Base-by-base conservation (phyloP, 371 early-diverging fungal genomes). In the Apophysomyces variabilis region DNA sequence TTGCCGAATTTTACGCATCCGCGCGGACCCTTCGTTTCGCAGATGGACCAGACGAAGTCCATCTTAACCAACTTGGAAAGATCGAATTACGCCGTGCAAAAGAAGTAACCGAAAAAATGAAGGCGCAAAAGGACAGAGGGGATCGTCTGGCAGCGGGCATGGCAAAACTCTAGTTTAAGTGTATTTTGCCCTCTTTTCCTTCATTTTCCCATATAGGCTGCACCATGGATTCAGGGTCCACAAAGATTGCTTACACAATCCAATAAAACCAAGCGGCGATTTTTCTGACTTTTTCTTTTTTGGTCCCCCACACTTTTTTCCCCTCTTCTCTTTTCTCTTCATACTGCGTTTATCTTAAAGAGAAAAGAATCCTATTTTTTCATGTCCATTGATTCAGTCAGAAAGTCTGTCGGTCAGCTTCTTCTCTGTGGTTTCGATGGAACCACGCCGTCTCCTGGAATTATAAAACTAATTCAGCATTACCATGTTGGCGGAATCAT, bases 21-120 rank as follows among this genome's bases (percentile, higher is more conserved):
- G 87, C 90, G 43, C 85, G 97, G 57, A 94, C 96, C 5, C 80
- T 98, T 59, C 89, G 96, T 66, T 92, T 93, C 73, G 98, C 97
- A 26, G 98, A 97, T 82, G 97, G 82, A 43, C 83, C 80, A 61
- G 78, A 79, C 71, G 78, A 75, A 38, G 61, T 68, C n/a, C 76
- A 79, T 37, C 57, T 62, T n/a, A 71, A 61, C 43, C 84, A 80
- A 61, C 62, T 81, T 18, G 81, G 84, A 65, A 79, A 76, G 65
- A 66, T 73, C 21, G 84, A 84, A 59, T 64, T 80, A 41, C 81
- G 84, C 38, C 77, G 84, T 64, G 81, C 79, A 14, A 72, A 47
- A 41, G 84, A 72, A 13, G 62, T 84, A 16, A 39, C 65, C 60
- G 72, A 65, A 6, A 67, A 66, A n/a, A 38, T 71, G n/a, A 73